Evolutionary conservation across 1,139 yeast genomes (phyloP), one percentile per base, ranked within the genome.

Genomic region (Protomyces pachydermus): DNA sequence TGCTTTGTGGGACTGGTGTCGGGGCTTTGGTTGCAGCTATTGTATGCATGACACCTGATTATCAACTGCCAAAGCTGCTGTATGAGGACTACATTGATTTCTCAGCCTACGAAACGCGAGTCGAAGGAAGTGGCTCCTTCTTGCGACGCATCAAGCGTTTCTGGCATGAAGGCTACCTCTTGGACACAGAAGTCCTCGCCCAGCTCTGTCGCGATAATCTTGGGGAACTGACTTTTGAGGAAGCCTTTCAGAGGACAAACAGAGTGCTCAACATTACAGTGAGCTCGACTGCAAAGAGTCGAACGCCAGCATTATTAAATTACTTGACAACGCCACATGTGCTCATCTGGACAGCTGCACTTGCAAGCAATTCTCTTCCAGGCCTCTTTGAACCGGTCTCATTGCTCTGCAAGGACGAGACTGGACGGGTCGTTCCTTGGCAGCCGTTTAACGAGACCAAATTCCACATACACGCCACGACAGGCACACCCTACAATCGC

Each of bases 321-420:
- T 91, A 93, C 72, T 84, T 93, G 55, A 91, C 98, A 0, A 90
- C 98, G 0, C 98, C 98, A 0, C 90, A 93, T 74, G 96, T 91
- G 5, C 82, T 93, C 5, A 87, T 93, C n/a, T 84, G 96, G 85
- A 89, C 97, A 0, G 98, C 98, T 0, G 97, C 93, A 0, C 91
- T 97, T 76, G 97, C 98, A 0, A 88, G 96, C 48, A 93, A 98
- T 74, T 86, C 98, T 0, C 81, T 93, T 35, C 98, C 98, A 0
- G 89, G 96, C 0, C 81, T 93, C 1, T 95, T 93, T 74, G 88
- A 96, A 0, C 86, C 96, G 0, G 85, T 91, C 38, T 85, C 91
- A 0, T 84, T 93, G 54, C 86, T 86, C 70, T 97, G 93, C 70
- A 91, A 90, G 74, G 86, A 87, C 69, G 79, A 79, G 64, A 88